These are phyloP conservation scores for Neoboletus magnificus DNA, from an alignment of 768 basidiomycete genomes.

Conservation along the genomic window DNA sequence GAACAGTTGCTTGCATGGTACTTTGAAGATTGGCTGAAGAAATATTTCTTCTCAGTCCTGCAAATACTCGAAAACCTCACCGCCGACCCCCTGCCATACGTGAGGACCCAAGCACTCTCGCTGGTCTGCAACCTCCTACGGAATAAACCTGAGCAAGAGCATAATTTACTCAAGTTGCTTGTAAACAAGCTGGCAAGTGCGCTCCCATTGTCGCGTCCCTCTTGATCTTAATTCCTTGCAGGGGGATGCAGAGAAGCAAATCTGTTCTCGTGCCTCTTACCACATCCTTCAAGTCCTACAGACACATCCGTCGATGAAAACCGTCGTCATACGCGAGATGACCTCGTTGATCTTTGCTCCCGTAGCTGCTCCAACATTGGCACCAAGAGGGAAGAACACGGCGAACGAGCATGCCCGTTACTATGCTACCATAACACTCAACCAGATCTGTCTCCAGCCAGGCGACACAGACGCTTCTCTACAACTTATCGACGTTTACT, in stretches of 20 bases:
- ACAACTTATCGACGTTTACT: conserved; percentile 85
- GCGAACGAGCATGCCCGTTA: conserved; percentile 76
- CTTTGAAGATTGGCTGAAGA: conserved; percentile 98
- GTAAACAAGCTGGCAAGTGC: conserved; percentile 86
- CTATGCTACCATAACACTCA: conserved; percentile 91
- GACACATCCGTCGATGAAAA: conserved; percentile 90
- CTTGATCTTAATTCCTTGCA: conserved; percentile 25
- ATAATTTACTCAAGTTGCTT: conserved; percentile 87
- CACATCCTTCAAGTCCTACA: conserved; percentile 88
- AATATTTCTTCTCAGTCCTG: conserved; percentile 89
- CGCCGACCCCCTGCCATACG: conserved; percentile 82
- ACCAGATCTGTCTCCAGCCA: conserved; percentile 76
- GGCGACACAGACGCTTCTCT: conserved; percentile 73
- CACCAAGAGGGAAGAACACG: conserved; percentile 30
- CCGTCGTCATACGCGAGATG: conserved; percentile 83
- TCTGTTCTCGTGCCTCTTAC: conserved; percentile 88
- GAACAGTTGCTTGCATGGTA: conserved; percentile 77
- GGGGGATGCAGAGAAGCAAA: conserved; percentile 86
- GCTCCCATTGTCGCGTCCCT: neutral
- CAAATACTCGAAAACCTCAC: conserved; percentile 86
- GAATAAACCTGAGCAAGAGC: conserved; percentile 95
- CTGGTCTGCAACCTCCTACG: conserved; percentile 77
- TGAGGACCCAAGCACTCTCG: conserved; percentile 79
- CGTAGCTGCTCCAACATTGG: conserved; percentile 12
- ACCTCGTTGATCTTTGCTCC: conserved; percentile 59